These are phyloP conservation scores for Phytophthora ramorum DNA, from an alignment of 352 stramenopile species.

Conservation along the genomic window DNA sequence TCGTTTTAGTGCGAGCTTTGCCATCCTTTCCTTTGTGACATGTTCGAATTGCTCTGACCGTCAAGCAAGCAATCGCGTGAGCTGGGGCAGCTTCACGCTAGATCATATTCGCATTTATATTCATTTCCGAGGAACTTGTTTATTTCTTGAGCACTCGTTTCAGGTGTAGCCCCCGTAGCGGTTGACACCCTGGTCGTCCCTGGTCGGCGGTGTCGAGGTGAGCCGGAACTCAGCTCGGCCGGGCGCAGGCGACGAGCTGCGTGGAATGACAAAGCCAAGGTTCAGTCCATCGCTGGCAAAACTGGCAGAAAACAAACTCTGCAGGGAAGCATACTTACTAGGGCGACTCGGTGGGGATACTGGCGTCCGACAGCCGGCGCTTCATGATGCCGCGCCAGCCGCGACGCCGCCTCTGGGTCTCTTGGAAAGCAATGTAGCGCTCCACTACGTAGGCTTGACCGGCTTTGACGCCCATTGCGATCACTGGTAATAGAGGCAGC, in stretches of 20 bases:
- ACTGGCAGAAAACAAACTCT: neutral
- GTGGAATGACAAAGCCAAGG: constrained; percentile 8
- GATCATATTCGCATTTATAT: constrained; percentile 27
- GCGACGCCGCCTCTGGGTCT: constrained; percentile 73
- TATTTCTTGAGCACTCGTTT: constrained; percentile 17
- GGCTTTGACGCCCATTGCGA: constrained; percentile 71
- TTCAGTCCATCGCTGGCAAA: constrained; percentile 13
- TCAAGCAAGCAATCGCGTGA: neutral
- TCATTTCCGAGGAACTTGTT: constrained; percentile 17
- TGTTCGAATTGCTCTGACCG: neutral
- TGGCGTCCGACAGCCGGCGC: constrained; percentile 78
- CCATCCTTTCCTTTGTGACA: neutral
- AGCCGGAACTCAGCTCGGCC: constrained; percentile 34
- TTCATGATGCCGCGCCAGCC: constrained; percentile 88
- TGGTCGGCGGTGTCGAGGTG: constrained; percentile 17
- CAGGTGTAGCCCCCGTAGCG: constrained; percentile 27
- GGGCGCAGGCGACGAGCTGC: constrained; percentile 32
- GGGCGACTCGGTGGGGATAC: constrained; percentile 69
- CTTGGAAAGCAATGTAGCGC: constrained; percentile 81
- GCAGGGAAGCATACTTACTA: constrained; percentile 41
- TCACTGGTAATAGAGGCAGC: constrained; percentile 70
- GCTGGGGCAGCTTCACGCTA: no score
- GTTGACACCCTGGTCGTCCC: constrained; percentile 30
- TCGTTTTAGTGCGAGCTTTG: no score
- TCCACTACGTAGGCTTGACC: constrained; percentile 75